phyloP scores from a whole-genome alignment of 116 monocot species.

The Phalaenopsis hybrid region DNA sequence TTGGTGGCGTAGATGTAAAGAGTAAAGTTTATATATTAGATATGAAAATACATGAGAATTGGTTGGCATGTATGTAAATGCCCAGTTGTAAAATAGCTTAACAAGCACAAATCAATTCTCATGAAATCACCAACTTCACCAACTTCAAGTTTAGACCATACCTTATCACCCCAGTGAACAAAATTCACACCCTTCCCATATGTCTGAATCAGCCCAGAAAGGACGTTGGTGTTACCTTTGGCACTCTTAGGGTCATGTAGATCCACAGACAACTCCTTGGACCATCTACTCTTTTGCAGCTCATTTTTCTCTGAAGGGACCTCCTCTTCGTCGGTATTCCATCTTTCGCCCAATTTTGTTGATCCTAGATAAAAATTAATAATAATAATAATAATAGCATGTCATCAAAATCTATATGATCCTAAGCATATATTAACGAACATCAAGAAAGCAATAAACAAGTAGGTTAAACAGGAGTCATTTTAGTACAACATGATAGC shows the following conservation, averaged over 20 bases:
- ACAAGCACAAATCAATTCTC: too few species aligned
- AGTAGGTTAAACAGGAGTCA: not conserved
- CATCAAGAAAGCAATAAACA: not conserved
- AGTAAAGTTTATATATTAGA: too few species aligned
- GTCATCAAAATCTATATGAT: too few species aligned
- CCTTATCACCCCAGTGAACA: conserved; percentile 89
- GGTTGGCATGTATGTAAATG: too few species aligned
- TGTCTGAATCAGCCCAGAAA: conserved; percentile 68
- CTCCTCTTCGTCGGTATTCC: conserved; percentile 43
- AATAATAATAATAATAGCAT: not conserved
- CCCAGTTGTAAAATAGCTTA: too few species aligned
- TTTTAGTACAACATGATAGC: not conserved
- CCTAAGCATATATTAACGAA: too few species aligned
- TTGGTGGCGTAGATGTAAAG: too few species aligned
- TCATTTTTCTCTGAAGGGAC: conserved; percentile 32
- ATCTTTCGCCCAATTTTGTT: conserved; percentile 37
- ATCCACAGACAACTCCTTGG: conserved; percentile 63
- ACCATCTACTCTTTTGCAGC: conserved; percentile 81
- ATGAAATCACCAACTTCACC: not conserved
- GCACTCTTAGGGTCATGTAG: conserved; percentile 23
- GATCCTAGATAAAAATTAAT: conserved; percentile 19
- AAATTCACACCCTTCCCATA: conserved; percentile 54
- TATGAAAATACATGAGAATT: too few species aligned
- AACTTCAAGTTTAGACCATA: conserved; percentile 19
- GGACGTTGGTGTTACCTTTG: conserved; percentile 25